These are phyloP conservation scores for Teratosphaeria nubilosa DNA, from an alignment of 2,329 filamentous ascomycete species.

Conservation along the genomic window DNA sequence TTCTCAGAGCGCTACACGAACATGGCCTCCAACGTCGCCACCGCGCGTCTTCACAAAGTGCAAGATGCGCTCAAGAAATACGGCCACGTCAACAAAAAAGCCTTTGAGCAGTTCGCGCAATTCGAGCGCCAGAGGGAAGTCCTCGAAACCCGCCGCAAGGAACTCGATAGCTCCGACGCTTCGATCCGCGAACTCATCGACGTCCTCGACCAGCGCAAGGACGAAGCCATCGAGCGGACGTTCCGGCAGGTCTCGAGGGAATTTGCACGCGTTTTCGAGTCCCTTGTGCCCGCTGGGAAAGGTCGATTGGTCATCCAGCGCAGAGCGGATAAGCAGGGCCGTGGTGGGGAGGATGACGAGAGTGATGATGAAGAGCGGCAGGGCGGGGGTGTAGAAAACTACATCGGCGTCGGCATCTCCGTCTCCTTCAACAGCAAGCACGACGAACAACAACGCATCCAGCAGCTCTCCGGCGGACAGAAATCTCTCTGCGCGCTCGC, in stretches of 20 bases:
- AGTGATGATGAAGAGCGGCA: constrained; percentile 32
- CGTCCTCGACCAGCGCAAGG: constrained; percentile 87
- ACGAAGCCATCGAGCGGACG: constrained; percentile 94
- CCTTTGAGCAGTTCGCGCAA: constrained; percentile 96
- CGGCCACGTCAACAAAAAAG: constrained; percentile 93
- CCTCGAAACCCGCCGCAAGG: constrained; percentile 70
- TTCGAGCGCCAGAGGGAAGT: constrained; percentile 89
- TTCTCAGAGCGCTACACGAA: constrained; percentile 76
- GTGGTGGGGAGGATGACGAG: constrained; percentile 35
- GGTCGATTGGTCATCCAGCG: constrained; percentile 89
- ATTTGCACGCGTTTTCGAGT: constrained; percentile 86
- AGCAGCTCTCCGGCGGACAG: constrained; percentile 92
- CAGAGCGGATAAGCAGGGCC: constrained; percentile 60
- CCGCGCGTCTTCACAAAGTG: constrained; percentile 71
- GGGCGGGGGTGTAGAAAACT: constrained; percentile 65
- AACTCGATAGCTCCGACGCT: constrained; percentile 74
- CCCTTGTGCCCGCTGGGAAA: constrained; percentile 86
- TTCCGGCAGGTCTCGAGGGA: constrained; percentile 96
- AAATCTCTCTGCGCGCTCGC: constrained; percentile 95
- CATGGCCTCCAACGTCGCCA: constrained; percentile 59
- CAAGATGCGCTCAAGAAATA: constrained; percentile 93
- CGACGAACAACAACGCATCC: constrained; percentile 95
- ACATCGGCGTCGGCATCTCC: constrained; percentile 89
- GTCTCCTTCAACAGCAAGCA: constrained; percentile 98
- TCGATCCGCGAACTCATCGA: constrained; percentile 89